Evolutionary conservation across 2,329 filamentous ascomycete species (phyloP).

Genomic region (Leptographium wingfieldii): DNA sequence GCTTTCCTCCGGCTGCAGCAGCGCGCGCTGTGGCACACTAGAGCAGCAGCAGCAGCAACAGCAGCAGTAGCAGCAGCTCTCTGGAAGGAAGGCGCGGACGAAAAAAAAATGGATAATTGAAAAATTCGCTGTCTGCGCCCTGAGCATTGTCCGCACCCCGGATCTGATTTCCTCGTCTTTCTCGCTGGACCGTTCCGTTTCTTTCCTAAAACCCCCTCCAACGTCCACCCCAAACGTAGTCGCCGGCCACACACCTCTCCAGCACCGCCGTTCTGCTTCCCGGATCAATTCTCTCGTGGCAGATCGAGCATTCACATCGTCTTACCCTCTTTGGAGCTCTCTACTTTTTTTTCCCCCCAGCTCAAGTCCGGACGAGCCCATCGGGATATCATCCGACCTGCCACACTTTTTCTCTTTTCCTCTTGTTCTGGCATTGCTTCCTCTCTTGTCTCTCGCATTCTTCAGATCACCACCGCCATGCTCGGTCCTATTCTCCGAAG

Average conservation of each 20-base stretch:
- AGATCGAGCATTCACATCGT: too few species aligned
- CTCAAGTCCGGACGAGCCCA: too few species aligned
- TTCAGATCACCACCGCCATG: constrained; percentile 29
- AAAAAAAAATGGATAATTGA: not conserved
- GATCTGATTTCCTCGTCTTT: not conserved
- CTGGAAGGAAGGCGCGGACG: too few species aligned
- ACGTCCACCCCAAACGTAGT: not conserved
- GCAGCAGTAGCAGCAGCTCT: not conserved
- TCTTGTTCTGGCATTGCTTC: not conserved
- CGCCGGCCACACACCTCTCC: not conserved
- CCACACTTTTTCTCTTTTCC: not conserved
- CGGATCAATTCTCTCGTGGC: too few species aligned
- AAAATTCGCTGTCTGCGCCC: not conserved
- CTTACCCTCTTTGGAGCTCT: not conserved
- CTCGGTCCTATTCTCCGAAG: constrained; percentile 51
- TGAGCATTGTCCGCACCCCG: not conserved
- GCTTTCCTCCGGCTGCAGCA: not conserved
- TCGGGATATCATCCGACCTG: not conserved
- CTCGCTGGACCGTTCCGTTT: not conserved
- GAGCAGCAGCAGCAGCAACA: not conserved
- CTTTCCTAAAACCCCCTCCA: not conserved
- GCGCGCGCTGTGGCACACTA: not conserved
- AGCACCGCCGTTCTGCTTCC: not conserved
- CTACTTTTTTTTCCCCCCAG: too few species aligned
- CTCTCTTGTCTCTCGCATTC: not conserved